Conservation (phyloP, 2,329 filamentous ascomycete genomes). For the Paecilomyces niveus region DNA sequence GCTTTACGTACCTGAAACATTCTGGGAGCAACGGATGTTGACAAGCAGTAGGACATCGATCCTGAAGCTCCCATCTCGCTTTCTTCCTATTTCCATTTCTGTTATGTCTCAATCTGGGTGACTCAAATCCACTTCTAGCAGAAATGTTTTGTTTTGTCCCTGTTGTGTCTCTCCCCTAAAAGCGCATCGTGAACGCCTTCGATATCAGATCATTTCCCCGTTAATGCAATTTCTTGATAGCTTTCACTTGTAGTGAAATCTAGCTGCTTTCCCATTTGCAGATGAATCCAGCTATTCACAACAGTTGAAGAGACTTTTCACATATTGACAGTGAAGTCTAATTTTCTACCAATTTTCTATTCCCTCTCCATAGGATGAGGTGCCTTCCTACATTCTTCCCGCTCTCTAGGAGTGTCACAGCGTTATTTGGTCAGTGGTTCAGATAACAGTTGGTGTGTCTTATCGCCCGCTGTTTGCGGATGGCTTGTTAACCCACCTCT, state of each 20-base stretch:
- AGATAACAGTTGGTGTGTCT: not conserved
- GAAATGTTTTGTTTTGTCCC: no score
- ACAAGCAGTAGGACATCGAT: not conserved
- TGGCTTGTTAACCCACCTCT: constrained; percentile 14
- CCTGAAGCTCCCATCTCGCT: not conserved
- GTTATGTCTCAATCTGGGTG: not conserved
- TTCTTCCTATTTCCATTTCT: not conserved
- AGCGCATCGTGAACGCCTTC: not conserved
- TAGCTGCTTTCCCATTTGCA: not conserved
- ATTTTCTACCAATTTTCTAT: not conserved
- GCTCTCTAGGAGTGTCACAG: not conserved
- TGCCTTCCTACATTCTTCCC: not conserved
- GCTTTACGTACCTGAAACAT: not conserved
- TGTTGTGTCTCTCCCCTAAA: no score
- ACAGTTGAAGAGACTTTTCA: not conserved
- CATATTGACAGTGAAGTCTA: not conserved
- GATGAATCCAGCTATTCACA: not conserved
- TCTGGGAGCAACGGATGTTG: not conserved
- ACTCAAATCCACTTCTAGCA: not conserved
- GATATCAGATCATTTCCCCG: not conserved
- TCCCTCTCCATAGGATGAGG: not conserved
- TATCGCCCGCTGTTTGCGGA: not conserved
- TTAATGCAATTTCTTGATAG: not conserved
- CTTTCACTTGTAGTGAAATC: not conserved
- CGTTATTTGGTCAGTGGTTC: not conserved